phyloP scores from a whole-genome alignment of 2,329 filamentous ascomycete genomes.

The Calycina herbarum region DNA sequence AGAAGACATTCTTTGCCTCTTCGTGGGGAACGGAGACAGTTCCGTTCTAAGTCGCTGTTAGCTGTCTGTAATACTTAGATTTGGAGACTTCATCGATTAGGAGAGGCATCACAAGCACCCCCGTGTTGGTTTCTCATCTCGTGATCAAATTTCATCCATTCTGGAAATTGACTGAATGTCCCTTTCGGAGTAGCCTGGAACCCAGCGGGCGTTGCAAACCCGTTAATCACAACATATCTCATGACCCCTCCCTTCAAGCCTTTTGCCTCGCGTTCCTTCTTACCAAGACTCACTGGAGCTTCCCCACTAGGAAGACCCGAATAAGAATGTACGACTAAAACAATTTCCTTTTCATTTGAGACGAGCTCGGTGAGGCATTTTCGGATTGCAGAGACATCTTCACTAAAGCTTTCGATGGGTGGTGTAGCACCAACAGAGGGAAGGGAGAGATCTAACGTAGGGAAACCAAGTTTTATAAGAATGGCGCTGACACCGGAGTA shows the following conservation, averaged over 20 bases:
- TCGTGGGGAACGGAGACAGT: constrained; percentile 34
- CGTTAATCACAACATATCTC: constrained; percentile 42
- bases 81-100: neutral
- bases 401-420: constrained; percentile 35
- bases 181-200: constrained; percentile 13
- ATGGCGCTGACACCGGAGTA: constrained; percentile 36
- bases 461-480: constrained; percentile 33
- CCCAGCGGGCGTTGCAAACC: constrained; percentile 33
- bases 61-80: neutral
- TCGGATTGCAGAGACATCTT: constrained; percentile 39
- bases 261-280: constrained; percentile 37
- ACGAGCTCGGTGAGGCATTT: constrained; percentile 35
- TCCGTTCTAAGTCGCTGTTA: constrained; percentile 24
- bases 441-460: constrained; percentile 31
- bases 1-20: constrained; percentile 43
- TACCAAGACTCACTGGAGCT: constrained; percentile 38
- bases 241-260: constrained; percentile 42
- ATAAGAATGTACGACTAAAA: constrained; percentile 43
- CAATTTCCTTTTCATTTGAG: constrained; percentile 37
- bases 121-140: constrained; percentile 36
- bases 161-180: constrained; percentile 38
- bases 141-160: constrained; percentile 39
- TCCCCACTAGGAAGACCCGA: constrained; percentile 39
- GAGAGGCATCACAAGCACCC: neutral
- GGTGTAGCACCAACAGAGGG: constrained; percentile 36